Evolutionary conservation across 352 stramenopile species (phyloP), one percentile per base, ranked within the genome.

Genomic region (Pythium monospermum): DNA sequence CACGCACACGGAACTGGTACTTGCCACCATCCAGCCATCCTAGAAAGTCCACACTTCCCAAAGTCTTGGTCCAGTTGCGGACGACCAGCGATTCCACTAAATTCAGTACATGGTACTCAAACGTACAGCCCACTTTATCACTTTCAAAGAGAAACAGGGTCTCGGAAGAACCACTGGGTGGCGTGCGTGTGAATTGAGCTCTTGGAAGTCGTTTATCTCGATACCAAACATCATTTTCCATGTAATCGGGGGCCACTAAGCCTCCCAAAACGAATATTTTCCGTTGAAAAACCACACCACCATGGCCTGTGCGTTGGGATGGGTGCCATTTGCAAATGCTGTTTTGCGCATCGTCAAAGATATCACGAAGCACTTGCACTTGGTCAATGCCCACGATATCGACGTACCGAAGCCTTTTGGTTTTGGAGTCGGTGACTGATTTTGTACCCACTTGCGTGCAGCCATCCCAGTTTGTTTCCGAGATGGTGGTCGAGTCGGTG

Each of bases 91-190:
- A 73, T 63, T 94, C 76, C 31, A 96, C 71, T 36, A 74, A 61
- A 59, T 97, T 76, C 22, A 88, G 69, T 27, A 98, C 63, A 57
- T 96, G 87, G 57, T 98, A 97, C 64, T 98, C 85, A 56, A 97
- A 98, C 26, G 96, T 76, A 39, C 81, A 88, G 26, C 84, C 87
- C 1, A 72, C 60, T 36, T 97, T 84, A 52, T 97, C 87, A 49
- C 82, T 91, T 31, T 81, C 71, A 33, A 98, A 97, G 6, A 59
- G 68, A 50, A 98, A 98, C 19, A 71, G 57, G 12, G 73, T 96
- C 28, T 88, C 69, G 11, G 79, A 82, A 22, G 73, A 80, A 27
- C 55, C 61, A 26, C 66, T 88, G 2, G 58, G 46, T 12, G 79
- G 79, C 22, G 68, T 53, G 27, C 69, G 45, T 15, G 70, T 81